Conservation (phyloP, 2,329 filamentous ascomycete species). For the Xylaria sp. region DNA sequence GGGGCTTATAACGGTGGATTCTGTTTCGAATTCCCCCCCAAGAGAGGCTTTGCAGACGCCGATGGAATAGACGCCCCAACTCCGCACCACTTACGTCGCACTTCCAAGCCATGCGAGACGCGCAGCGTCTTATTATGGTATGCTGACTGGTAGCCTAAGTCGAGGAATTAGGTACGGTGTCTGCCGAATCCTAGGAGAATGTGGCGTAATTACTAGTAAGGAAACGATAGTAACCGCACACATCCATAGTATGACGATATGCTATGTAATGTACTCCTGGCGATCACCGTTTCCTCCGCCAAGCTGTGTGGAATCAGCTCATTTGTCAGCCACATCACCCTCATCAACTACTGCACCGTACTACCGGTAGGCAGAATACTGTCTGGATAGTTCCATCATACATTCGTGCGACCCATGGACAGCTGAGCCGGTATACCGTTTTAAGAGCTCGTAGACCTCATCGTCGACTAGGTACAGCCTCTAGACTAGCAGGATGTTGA, state of each 20-base stretch:
- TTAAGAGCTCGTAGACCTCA: neutral
- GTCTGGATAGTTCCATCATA: neutral
- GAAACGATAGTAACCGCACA: neutral
- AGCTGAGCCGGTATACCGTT: neutral
- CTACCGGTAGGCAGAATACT: neutral
- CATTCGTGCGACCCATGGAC: neutral
- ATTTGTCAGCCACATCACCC: neutral
- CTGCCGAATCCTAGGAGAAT: neutral
- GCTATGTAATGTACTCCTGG: too few species aligned
- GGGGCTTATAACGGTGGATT: neutral
- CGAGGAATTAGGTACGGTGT: neutral
- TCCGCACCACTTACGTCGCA: neutral
- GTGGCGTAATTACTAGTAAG: neutral
- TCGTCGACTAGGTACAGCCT: neutral
- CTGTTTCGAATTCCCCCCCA: neutral
- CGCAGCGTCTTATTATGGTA: neutral
- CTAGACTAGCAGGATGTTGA: neutral
- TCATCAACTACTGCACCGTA: neutral
- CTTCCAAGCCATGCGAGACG: neutral
- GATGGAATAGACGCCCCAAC: neutral
- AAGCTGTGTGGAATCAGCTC: neutral
- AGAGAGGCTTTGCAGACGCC: conserved; percentile 7
- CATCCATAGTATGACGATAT: neutral
- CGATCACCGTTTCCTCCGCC: neutral
- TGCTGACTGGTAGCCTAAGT: neutral